Base-by-base conservation (phyloP, 2,329 filamentous ascomycete genomes). In the Arthrinium puccinioides region DNA sequence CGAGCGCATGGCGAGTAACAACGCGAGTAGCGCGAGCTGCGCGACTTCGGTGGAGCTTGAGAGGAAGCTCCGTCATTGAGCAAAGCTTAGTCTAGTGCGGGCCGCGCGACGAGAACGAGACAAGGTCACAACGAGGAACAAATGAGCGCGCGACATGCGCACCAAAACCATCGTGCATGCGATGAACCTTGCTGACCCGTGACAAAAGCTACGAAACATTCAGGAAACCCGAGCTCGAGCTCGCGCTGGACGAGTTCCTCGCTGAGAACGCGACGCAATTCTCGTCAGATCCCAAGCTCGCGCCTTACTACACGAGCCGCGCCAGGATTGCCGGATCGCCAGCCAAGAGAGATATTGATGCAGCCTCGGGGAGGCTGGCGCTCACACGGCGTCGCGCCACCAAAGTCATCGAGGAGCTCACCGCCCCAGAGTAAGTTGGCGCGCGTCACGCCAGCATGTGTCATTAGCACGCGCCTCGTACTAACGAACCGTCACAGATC, bases 161-260 rank as follows among this genome's bases (percentile, higher is more conserved):
- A n/a, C n/a, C n/a, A n/a, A n/a, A n/a, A n/a, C n/a, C n/a, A n/a
- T n/a, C n/a, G n/a, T n/a, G n/a, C n/a, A n/a, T n/a, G n/a, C n/a
- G n/a, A n/a, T n/a, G n/a, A n/a, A n/a, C n/a, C n/a, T n/a, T n/a
- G n/a, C n/a, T n/a, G n/a, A n/a, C n/a, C n/a, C n/a, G n/a, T n/a
- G n/a, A n/a, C n/a, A n/a, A n/a, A n/a, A 89, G 84, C 54, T 80
- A 76, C 54, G 79, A 86, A 48, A 69, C 72, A 39, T 66, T 82
- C 46, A 84, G 83, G 60, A 95, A 95, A 64, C 69, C 72, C 46
- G 87, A 95, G 33, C 76, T 97, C 42, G 86, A 90, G 55, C 60
- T 72, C 41, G 75, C 75, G 30, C 76, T 94, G 45, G 84, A 94
- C 51, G 73, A 81, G 32, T 81, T 79, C 61, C 75, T 94, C 31